A percentile compares a stretch with the other conserved stretches of the same genome.
Conservation (phyloP, 306 rosid genomes). For the Parietaria judaica region DNA sequence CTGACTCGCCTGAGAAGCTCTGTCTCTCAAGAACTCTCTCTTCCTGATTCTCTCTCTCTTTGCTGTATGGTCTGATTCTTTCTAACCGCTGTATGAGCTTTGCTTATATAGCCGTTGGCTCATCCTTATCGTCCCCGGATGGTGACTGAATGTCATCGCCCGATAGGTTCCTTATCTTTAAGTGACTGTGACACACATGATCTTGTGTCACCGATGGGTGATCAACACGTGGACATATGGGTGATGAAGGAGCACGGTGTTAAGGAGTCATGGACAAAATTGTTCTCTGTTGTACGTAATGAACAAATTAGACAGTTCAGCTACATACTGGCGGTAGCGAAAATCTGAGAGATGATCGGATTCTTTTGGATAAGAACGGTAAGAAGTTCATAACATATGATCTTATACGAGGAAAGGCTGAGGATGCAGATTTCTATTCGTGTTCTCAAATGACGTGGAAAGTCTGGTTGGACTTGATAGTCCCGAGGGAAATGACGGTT, state of each 20-base stretch:
- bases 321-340: not conserved
- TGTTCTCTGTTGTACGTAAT: not conserved
- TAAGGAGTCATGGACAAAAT: conserved; percentile 4
- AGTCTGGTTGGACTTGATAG: conserved; percentile 6
- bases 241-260: conserved; percentile 2
- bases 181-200: no score
- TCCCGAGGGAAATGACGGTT: not conserved
- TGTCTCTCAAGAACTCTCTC: no score
- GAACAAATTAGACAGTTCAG: no score
- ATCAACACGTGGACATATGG: conserved; percentile 2
- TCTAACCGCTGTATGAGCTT: no score
- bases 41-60: no score
- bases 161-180: no score
- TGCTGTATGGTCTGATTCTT: no score
- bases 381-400: not conserved
- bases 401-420: not conserved
- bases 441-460: not conserved
- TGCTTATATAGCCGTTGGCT: no score
- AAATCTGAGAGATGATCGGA: not conserved
- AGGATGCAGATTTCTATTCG: not conserved
- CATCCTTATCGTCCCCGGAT: no score
- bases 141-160: no score
- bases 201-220: no score
- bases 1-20: no score
- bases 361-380: not conserved